Conservation (phyloP, 306 rosid genomes). For the Acmispon strigosus region DNA sequence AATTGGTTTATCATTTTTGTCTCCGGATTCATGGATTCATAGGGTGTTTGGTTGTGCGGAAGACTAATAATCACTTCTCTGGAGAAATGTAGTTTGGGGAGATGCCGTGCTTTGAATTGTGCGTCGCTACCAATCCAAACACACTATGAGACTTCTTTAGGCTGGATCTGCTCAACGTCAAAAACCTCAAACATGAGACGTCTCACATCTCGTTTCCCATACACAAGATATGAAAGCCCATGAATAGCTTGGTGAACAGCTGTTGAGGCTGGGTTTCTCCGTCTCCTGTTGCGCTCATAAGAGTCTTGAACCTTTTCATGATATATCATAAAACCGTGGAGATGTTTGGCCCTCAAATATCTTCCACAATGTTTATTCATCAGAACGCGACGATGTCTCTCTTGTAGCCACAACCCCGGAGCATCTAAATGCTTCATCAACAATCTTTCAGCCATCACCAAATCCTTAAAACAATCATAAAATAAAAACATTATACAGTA, state of each 20-base stretch:
- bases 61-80: too few species aligned
- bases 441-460: conserved; percentile 92
- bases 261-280: conserved; percentile 75
- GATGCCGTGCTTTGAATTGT: too few species aligned
- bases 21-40: conserved; percentile 20
- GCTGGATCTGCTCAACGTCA: conserved; percentile 90
- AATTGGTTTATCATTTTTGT: not conserved
- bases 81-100: too few species aligned
- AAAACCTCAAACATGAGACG: conserved; percentile 91
- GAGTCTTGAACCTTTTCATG: conserved; percentile 58
- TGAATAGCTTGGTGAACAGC: conserved; percentile 92
- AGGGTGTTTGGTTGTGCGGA: too few species aligned
- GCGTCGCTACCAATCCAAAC: too few species aligned
- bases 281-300: conserved; percentile 65
- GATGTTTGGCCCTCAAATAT: conserved; percentile 74
- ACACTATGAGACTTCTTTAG: conserved; percentile 51
- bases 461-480: conserved; percentile 47
- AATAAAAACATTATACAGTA: not conserved
- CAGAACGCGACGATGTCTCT: conserved; percentile 72
- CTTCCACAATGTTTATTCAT: conserved; percentile 91
- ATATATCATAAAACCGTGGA: conserved; percentile 54
- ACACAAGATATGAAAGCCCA: conserved; percentile 78
- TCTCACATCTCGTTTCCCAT: conserved; percentile 92
- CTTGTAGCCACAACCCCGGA: conserved; percentile 85
- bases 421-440: conserved; percentile 97